These are phyloP conservation scores for Tuber melanosporum DNA, from an alignment of 495 filamentous ascomycete genomes.

Conservation along the genomic window DNA sequence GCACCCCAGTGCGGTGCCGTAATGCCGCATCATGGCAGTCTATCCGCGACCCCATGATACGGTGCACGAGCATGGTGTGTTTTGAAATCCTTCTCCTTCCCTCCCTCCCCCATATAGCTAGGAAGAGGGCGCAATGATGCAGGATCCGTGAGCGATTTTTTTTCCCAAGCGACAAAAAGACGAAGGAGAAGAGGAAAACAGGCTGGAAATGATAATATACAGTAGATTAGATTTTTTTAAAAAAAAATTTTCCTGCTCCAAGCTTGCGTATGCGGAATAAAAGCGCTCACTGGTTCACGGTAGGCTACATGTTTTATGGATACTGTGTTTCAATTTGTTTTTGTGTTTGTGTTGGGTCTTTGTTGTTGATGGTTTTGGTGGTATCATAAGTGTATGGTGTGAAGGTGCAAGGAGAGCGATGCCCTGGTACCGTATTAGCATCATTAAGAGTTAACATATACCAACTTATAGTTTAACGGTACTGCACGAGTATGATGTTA, in stretches of 20 bases:
- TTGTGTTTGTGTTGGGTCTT: not conserved
- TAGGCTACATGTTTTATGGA: not conserved
- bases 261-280: not conserved
- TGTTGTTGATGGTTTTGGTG: not conserved
- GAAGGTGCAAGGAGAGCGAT: not conserved
- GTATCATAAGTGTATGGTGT: not conserved
- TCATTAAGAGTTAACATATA: not conserved
- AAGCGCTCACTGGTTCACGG: not conserved
- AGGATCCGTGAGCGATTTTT: not conserved
- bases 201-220: not conserved
- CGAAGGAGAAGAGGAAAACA: not conserved
- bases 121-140: not conserved
- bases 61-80: not conserved
- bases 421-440: not conserved
- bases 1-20: not conserved
- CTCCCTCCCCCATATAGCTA: not conserved
- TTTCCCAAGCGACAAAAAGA: not conserved
- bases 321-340: not conserved
- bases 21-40: not conserved
- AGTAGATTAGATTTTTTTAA: not conserved
- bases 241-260: not conserved
- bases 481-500: not conserved
- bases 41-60: not conserved
- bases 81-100: not conserved
- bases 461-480: not conserved